phyloP scores from a whole-genome alignment of 495 filamentous ascomycete species.

The Barbatosphaeria neglecta region DNA sequence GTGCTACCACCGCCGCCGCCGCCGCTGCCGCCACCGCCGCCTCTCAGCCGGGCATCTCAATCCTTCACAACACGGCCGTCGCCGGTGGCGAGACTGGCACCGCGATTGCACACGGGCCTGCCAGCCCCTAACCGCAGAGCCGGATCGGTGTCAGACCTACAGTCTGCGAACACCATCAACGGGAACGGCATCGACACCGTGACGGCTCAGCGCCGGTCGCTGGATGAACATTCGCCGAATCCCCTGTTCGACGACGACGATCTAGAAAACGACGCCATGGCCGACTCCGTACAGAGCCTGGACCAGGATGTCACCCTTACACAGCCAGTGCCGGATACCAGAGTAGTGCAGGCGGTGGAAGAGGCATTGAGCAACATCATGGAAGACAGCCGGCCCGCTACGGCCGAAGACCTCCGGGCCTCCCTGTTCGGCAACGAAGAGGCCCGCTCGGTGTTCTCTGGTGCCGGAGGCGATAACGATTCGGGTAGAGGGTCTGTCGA shows the following conservation, averaged over 20 bases:
- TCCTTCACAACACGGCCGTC: conserved; percentile 26
- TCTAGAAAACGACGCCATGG: conserved; percentile 36
- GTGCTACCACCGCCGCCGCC: too few relatives aligned
- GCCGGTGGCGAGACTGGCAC: conserved; percentile 25
- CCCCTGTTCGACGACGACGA: conserved; percentile 48
- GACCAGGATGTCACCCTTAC: conserved; percentile 38
- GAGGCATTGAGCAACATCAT: conserved; percentile 91
- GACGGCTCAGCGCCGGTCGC: conserved; percentile 24
- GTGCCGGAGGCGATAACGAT: conserved; percentile 19
- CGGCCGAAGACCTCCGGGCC: conserved; percentile 49
- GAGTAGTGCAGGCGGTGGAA: conserved; percentile 85
- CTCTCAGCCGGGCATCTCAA: conserved; percentile 18
- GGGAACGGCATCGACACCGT: conserved; percentile 22
- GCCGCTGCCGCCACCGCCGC: conserved; percentile 17
- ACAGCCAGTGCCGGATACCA: conserved; percentile 35
- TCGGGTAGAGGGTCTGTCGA: conserved; percentile 45
- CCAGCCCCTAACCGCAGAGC: conserved; percentile 22
- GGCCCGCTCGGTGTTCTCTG: conserved; percentile 36
- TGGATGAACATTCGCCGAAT: conserved; percentile 31
- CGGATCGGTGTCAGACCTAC: conserved; percentile 34
- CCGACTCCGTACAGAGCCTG: conserved; percentile 40
- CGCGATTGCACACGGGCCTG: conserved; percentile 16
- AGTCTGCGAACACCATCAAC: conserved; percentile 15
- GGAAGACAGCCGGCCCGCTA: conserved; percentile 51
- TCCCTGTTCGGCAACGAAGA: conserved; percentile 43